Base-by-base conservation (phyloP, 345 rosid genomes). In the Pistacia integerrima region DNA sequence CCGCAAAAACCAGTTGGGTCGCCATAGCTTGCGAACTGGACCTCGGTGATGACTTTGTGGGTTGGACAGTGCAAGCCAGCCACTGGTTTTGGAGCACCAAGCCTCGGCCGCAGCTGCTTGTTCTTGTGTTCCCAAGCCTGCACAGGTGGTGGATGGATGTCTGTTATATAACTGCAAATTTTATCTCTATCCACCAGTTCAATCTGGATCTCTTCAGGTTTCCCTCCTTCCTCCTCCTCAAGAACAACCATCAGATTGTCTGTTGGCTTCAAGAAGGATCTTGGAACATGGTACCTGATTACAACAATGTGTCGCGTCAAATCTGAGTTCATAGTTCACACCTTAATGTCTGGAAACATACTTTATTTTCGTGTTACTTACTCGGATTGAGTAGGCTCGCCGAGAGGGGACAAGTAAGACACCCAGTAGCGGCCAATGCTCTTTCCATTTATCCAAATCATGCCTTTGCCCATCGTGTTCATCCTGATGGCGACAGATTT, bases 1-100 rank as follows among this genome's bases (percentile, higher is more conserved):
- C 98, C 97, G 75, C 99, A 96, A 28, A 78, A 11, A 28, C 99
- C 98, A 25, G 12, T 51, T 65, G 99, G 92, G 74, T 91, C 82
- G 30, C 99, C 98, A 38, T 81, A 96, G 87, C 94, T 90, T 4
- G 97, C 97, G 59, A 93, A 96, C 69, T 96, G 92, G 28, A 96
- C 91, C 1, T 80, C 80, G 11, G 76, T 68, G 22, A 93, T 85
- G 82, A 85, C 74, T 82, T 84, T 88, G 52, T 76, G 44, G 75
- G 75, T 64, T 6, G 91, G 78, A 73, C 99, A 96, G 64, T 49
- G 79, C 30, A 93, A 77, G 64, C 80, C 78, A 48, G 97, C 91
- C 49, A 76, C 79, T 22, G 94, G 84, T 72, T 77, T 82, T 28
- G 69, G 88, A 7, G 85, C 79, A 18, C 86, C 84, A 13, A 77